Percentiles rank a stretch among this genome's conserved stretches.
Evolutionary conservation across 768 basidiomycete genomes (phyloP).

Genomic region (Astraeus odoratus): DNA sequence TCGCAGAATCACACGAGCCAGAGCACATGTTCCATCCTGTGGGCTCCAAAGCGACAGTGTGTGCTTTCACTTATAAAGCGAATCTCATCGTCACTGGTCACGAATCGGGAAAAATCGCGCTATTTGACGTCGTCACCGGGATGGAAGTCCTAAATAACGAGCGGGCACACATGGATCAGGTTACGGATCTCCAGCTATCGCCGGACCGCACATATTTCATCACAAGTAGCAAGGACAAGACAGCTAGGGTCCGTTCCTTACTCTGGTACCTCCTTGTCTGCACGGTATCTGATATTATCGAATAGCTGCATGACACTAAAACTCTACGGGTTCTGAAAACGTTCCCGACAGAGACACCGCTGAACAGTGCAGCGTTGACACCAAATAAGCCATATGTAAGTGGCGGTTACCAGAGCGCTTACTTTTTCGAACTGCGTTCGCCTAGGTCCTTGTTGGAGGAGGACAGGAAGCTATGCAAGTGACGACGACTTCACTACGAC

Average conservation of each 20-base stretch:
- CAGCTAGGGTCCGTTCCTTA: slow-evolving; percentile 63
- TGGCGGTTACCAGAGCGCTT: no score
- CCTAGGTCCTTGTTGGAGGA: slow-evolving; percentile 91
- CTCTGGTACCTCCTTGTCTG: not conserved
- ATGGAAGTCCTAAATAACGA: slow-evolving; percentile 81
- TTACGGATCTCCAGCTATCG: slow-evolving; percentile 90
- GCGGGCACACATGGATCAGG: slow-evolving; percentile 76
- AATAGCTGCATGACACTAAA: slow-evolving; percentile 81
- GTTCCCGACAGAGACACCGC: slow-evolving; percentile 85
- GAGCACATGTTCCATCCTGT: slow-evolving; percentile 75
- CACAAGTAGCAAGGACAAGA: slow-evolving; percentile 96
- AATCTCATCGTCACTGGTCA: slow-evolving; percentile 88
- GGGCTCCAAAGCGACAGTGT: slow-evolving; percentile 96
- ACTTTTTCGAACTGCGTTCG: no score
- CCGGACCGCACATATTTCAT: slow-evolving; percentile 91
- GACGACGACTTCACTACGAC: slow-evolving; percentile 87
- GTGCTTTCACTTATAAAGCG: slow-evolving; percentile 77
- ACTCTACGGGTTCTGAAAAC: slow-evolving; percentile 90
- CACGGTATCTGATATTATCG: slow-evolving; percentile 1
- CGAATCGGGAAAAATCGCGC: slow-evolving; percentile 90
- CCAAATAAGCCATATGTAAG: slow-evolving; percentile 79
- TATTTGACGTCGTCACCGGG: slow-evolving; percentile 84
- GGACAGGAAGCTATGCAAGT: slow-evolving; percentile 98
- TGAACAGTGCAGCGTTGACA: slow-evolving; percentile 89
- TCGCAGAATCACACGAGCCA: slow-evolving; percentile 74